Conservation (phyloP, 352 stramenopile species). For the Hyphochytrium catenoides region DNA sequence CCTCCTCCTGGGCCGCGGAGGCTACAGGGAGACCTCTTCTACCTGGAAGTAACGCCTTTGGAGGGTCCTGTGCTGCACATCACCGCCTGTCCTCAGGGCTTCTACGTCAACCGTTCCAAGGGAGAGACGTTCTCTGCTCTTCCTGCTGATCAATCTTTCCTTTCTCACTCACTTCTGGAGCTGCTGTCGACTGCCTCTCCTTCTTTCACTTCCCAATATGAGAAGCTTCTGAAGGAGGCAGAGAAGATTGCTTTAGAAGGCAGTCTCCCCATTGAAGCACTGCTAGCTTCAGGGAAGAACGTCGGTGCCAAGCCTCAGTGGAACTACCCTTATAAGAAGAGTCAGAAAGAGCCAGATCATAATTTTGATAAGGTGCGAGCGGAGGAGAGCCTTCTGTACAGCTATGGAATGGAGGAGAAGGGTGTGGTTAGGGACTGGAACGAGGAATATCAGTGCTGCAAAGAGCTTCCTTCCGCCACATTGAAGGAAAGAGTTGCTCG, state of each 20-base stretch:
- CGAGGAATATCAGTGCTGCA: slow-evolving; percentile 82
- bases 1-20: slow-evolving; percentile 69
- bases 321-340: slow-evolving; percentile 23
- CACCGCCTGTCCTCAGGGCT: slow-evolving; percentile 69
- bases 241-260: slow-evolving; percentile 38
- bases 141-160: slow-evolving; percentile 17
- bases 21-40: slow-evolving; percentile 74
- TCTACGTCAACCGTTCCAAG: slow-evolving; percentile 75
- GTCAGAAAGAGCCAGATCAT: slow-evolving; percentile 17
- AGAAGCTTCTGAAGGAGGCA: slow-evolving; percentile 42
- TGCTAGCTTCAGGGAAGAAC: slow-evolving; percentile 45
- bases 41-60: slow-evolving; percentile 60
- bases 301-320: slow-evolving; percentile 37
- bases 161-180: slow-evolving; percentile 46
- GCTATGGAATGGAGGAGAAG: slow-evolving; percentile 71
- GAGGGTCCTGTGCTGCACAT: slow-evolving; percentile 48
- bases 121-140: slow-evolving; percentile 44
- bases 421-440: slow-evolving; percentile 87
- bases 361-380: slow-evolving; percentile 50
- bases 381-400: slow-evolving; percentile 64
- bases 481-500: slow-evolving; percentile 72
- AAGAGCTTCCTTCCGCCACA: slow-evolving; percentile 37
- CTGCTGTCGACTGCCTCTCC: slow-evolving; percentile 36
- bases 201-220: slow-evolving; percentile 40
- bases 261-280: slow-evolving; percentile 52